A percentile compares a stretch with the other conserved stretches of the same genome.
Evolutionary conservation across 1,284 basidiomycete species (phyloP).

Genomic region (Leccinum glutinopallens): DNA sequence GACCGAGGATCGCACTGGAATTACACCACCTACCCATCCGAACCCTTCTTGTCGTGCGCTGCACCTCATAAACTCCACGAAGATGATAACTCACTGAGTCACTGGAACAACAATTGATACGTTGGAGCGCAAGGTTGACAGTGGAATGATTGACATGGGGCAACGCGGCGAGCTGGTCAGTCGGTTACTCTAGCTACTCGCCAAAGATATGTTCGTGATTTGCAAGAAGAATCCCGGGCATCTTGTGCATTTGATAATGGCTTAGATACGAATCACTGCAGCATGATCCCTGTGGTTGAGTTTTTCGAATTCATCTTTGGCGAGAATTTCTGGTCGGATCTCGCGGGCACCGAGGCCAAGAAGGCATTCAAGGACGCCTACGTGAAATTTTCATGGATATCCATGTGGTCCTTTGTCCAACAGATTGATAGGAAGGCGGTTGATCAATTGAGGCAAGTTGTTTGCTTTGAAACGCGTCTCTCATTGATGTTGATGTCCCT

Average conservation of each 20-base stretch:
- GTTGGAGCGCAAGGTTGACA: not conserved
- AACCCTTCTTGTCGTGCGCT: not conserved
- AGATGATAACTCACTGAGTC: not conserved
- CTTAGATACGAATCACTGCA: not conserved
- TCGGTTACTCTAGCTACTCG: not conserved
- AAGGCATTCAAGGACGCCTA: not conserved
- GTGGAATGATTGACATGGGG: not conserved
- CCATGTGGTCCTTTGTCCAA: not conserved
- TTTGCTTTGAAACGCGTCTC: not conserved
- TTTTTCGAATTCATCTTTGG: not conserved
- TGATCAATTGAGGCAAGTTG: not conserved
- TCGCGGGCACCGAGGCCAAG: too few species aligned
- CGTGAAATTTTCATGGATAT: not conserved
- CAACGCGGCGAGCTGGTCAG: not conserved
- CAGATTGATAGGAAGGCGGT: not conserved
- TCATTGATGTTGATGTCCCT: not conserved
- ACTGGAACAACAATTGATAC: not conserved
- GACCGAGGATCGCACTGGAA: not conserved
- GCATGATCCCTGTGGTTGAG: not conserved
- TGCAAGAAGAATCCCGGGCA: not conserved
- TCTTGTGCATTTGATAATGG: not conserved
- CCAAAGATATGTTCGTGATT: not conserved
- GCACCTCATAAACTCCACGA: not conserved
- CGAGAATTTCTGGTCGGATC: too few species aligned
- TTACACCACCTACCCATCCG: not conserved